These are phyloP conservation scores for Sporisorium graminicola DNA, from an alignment of 1,284 basidiomycete species.

Conservation along the genomic window DNA sequence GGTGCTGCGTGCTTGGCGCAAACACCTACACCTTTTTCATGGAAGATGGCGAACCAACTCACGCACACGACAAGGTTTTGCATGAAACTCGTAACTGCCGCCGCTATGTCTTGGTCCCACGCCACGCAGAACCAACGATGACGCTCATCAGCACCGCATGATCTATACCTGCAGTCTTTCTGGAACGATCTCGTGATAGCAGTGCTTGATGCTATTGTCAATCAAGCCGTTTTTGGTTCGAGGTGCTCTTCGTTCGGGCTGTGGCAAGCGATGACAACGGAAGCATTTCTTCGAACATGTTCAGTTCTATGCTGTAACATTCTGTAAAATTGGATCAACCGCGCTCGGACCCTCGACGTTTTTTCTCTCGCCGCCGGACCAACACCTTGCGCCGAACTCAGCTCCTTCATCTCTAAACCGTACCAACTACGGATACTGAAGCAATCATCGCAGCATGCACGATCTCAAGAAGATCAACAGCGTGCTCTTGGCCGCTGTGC, in stretches of 20 bases:
- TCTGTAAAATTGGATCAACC: neutral
- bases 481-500: slow-evolving; percentile 1
- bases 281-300: neutral
- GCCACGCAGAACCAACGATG: neutral
- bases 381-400: neutral
- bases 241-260: too few species aligned
- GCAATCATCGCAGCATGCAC: neutral
- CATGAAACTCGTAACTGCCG: neutral
- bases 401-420: neutral
- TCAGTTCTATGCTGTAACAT: neutral
- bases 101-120: neutral
- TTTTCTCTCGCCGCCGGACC: neutral
- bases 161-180: too few species aligned
- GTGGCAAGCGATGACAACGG: too few species aligned
- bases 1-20: neutral
- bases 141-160: too few species aligned
- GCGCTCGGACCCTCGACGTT: slow-evolving; percentile 7
- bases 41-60: neutral
- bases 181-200: too few species aligned
- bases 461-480: neutral
- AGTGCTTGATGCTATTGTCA: too few species aligned
- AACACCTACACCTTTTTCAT: neutral
- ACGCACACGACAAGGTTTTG: too few species aligned
- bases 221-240: too few species aligned
- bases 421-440: neutral